phyloP scores from a whole-genome alignment of 75 land plant species.

The Pinus taeda region DNA sequence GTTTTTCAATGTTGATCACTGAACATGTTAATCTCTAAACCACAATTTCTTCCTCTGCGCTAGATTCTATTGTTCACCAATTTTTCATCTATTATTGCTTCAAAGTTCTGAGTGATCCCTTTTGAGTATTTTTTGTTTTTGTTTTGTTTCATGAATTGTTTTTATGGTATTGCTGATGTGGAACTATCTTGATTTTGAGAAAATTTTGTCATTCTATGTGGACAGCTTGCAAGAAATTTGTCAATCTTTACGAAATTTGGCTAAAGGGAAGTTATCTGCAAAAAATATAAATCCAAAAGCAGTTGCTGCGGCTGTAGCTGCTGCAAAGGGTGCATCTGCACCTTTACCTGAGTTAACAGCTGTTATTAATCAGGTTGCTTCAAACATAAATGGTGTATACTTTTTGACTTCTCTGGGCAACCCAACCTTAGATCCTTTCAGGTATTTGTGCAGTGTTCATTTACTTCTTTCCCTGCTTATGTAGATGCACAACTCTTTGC shows the following conservation, averaged over 20 bases:
- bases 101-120: neutral
- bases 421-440: constrained; percentile 53
- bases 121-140: neutral
- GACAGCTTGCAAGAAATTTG: constrained; percentile 54
- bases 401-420: constrained; percentile 52
- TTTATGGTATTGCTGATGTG: neutral
- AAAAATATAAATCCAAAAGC: constrained; percentile 36
- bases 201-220: neutral
- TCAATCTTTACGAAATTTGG: constrained; percentile 55
- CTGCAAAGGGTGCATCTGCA: constrained; percentile 51
- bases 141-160: neutral
- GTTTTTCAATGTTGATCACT: neutral
- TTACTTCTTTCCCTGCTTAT: neutral
- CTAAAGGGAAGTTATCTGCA: constrained; percentile 30
- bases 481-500: neutral
- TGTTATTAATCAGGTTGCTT: constrained; percentile 54
- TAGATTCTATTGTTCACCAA: no score
- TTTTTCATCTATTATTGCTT: neutral
- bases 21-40: neutral
- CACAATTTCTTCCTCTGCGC: neutral
- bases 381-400: constrained; percentile 62
- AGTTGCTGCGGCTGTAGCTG: constrained; percentile 33
- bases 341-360: constrained; percentile 50
- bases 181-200: constrained; percentile 2
- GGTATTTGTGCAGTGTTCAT: constrained; percentile 30